phyloP scores from a whole-genome alignment of 2,329 filamentous ascomycete genomes.

The Scytalidium sp. region DNA sequence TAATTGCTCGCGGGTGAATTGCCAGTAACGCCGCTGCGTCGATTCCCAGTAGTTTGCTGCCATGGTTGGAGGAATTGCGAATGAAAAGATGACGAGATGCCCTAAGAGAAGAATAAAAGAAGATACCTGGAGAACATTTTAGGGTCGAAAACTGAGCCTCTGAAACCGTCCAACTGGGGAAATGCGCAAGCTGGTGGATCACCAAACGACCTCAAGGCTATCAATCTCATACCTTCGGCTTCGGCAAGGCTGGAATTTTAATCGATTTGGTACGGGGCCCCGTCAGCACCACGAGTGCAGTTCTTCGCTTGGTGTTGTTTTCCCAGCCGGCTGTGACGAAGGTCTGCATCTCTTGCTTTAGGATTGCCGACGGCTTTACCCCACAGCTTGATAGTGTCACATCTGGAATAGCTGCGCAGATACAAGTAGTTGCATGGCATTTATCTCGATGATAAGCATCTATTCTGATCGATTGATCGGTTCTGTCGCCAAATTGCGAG shows the following conservation, averaged over 20 bases:
- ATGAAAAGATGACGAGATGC: neutral
- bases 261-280: neutral
- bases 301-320: neutral
- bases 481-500: neutral
- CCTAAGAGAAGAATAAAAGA: neutral
- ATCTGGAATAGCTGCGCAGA: neutral
- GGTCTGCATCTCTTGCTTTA: neutral
- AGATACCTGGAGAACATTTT: too few relatives aligned
- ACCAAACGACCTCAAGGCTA: too few relatives aligned
- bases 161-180: too few relatives aligned
- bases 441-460: neutral
- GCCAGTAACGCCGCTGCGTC: conserved; percentile 86
- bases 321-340: neutral
- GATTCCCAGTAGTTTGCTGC: conserved; percentile 97
- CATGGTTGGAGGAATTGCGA: conserved; percentile 48
- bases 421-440: neutral
- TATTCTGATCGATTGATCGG: neutral
- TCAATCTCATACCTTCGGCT: too few relatives aligned
- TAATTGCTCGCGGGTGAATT: conserved; percentile 80
- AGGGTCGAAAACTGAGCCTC: too few relatives aligned
- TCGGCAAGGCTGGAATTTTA: neutral
- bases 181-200: too few relatives aligned
- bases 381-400: neutral
- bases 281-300: neutral
- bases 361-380: neutral